Evolutionary conservation across 352 stramenopile species (phyloP), one percentile per base, ranked within the genome.

Genomic region (Pythium plurisporium): DNA sequence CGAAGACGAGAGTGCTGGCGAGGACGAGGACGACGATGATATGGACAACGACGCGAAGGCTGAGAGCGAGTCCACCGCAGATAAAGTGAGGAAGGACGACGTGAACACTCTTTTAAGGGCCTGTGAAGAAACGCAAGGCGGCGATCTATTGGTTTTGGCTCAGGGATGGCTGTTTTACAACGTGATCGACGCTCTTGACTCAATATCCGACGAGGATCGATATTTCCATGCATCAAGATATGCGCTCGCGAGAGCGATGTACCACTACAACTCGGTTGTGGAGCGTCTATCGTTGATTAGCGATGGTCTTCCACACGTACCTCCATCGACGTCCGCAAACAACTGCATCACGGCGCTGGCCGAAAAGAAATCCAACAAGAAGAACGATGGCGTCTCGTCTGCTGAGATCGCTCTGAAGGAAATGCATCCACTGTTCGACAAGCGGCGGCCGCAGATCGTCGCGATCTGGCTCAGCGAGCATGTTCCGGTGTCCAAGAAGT

Each of bases 161-260:
- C 62, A 64, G 54, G 75, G 26, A 65, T 79, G 70, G 62, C 73
- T 67, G 55, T 78, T 62, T 19, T 52, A 84, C 48, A 94, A 94
- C 38, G 79, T 87, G 27, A 61, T 91, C 29, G 69, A 89, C 8
- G 83, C 83, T 9, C 64, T 94, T 2, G 79, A 91, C 44, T 86
- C 73, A 1, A 87, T 91, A 46, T 81, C 76, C 26, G 71, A 86
- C 15, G 79, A 91, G 55, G 83, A 94, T 53, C 74, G 81, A 31
- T 94, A 94, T 56, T 91, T 91, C 27, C 83, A 94, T 48, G 71
- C 81, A 10, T 89, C 81, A 4, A 70, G 79, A 0, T 88, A 79
- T 55, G 63, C 76, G 23, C 56, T 91, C 14, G 76, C 83, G 0
- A 77, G 72, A 27, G 67, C 74, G 5, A 69, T 90, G 37, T 86